phyloP scores from a whole-genome alignment of 371 early-diverging fungal species.

The Rhizomucor miehei region DNA sequence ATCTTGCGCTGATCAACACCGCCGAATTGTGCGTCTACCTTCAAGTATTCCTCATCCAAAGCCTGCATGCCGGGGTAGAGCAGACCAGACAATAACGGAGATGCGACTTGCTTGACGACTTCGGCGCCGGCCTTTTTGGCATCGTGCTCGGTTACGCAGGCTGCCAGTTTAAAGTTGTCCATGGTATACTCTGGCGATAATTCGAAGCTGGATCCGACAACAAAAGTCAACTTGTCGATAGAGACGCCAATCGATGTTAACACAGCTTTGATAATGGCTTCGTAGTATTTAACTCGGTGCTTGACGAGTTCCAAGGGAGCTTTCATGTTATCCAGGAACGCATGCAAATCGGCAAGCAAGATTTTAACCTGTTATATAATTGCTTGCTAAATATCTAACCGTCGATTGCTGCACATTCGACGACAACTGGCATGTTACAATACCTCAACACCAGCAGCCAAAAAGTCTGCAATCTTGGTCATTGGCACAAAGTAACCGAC shows the following conservation, averaged over 20 bases:
- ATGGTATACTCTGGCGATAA: conserved; percentile 86
- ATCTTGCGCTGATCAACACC: conserved; percentile 99
- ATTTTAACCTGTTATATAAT: conserved; percentile 74
- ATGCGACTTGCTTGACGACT: conserved; percentile 99
- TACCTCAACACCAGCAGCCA: conserved; percentile 80
- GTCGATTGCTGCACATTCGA: background rate
- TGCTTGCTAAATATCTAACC: background rate
- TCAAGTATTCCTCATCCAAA: conserved; percentile 98
- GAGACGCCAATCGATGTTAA: conserved; percentile 90
- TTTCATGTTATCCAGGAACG: conserved; percentile 99
- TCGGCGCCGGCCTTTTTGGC: conserved; percentile 99
- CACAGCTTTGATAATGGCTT: conserved; percentile 89
- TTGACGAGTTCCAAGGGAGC: conserved; percentile 94
- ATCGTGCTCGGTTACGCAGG: conserved; percentile 93
- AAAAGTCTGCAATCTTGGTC: conserved; percentile 98
- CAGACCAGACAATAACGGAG: conserved; percentile 92
- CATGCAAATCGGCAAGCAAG: conserved; percentile 98
- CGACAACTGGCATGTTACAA: background rate
- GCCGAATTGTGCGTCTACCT: conserved; percentile 99
- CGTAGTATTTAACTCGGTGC: conserved; percentile 94
- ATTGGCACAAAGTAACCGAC: conserved; percentile 99
- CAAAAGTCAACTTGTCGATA: conserved; percentile 90
- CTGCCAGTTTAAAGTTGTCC: conserved; percentile 92
- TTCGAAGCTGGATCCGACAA: conserved; percentile 93
- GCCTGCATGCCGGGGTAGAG: conserved; percentile 99